A percentile compares a stretch with the other conserved stretches of the same genome.
phyloP scores from a whole-genome alignment of 805 yeast species.

The Zygoascus flipseniorum region DNA sequence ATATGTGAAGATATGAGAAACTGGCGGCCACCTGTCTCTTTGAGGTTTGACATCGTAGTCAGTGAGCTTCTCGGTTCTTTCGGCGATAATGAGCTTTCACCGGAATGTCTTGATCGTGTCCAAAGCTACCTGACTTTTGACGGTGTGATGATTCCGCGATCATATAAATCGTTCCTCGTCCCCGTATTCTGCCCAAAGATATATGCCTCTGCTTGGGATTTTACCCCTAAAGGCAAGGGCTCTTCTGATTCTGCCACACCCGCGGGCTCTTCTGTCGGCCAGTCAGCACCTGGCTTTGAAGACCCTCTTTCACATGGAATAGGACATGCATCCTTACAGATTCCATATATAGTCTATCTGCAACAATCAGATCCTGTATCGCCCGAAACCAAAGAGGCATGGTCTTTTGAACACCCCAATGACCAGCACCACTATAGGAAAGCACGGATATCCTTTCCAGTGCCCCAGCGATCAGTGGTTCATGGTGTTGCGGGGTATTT shows the following conservation, averaged over 20 bases:
- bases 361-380: constrained; percentile 37
- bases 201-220: constrained; percentile 23
- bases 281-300: background rate
- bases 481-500: constrained; percentile 77
- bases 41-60: constrained; percentile 48
- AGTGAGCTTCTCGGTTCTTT: constrained; percentile 85
- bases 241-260: background rate
- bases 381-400: constrained; percentile 39
- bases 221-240: background rate
- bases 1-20: constrained; percentile 51
- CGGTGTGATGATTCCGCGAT: constrained; percentile 56
- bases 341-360: constrained; percentile 40
- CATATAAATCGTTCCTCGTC: constrained; percentile 50
- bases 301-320: background rate
- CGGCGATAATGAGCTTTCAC: constrained; percentile 86
- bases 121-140: constrained; percentile 33
- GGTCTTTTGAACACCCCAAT: constrained; percentile 56
- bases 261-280: background rate
- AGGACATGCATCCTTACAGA: constrained; percentile 14
- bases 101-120: constrained; percentile 58
- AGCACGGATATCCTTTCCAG: constrained; percentile 34
- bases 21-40: constrained; percentile 35
- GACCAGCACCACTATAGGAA: constrained; percentile 18
- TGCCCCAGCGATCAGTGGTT: constrained; percentile 43
- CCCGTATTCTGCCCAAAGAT: constrained; percentile 59